Conservation (phyloP, 345 rosid genomes). For the Salix viminalis region DNA sequence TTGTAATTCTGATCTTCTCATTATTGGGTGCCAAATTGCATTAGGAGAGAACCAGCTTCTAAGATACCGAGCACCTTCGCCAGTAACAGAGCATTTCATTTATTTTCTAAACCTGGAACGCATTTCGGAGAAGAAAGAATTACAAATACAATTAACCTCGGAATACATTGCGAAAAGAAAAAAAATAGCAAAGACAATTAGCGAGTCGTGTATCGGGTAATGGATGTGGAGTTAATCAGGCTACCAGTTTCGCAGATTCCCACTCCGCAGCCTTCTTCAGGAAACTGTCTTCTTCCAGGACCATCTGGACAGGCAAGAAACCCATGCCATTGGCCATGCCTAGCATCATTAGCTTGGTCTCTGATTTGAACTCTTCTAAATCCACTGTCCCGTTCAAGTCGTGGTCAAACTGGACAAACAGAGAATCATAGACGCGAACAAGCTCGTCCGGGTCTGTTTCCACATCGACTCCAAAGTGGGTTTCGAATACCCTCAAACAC, state of each 20-base stretch:
- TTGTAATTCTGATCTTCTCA: no score
- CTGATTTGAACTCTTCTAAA: slow-evolving; percentile 43
- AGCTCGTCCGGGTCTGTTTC: slow-evolving; percentile 27
- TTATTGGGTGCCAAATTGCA: no score
- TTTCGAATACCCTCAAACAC: slow-evolving; percentile 38
- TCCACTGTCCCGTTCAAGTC: slow-evolving; percentile 37
- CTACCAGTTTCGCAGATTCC: slow-evolving; percentile 23
- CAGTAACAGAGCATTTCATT: neutral
- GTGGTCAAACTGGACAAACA: slow-evolving; percentile 36
- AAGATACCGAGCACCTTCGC: no score
- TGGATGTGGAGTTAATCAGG: neutral
- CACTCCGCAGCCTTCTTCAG: slow-evolving; percentile 45
- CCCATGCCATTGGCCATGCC: slow-evolving; percentile 48
- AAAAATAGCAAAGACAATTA: neutral
- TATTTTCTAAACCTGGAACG: neutral
- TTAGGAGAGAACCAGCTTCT: no score
- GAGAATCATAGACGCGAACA: slow-evolving; percentile 19
- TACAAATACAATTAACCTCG: neutral
- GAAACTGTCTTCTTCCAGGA: slow-evolving; percentile 43
- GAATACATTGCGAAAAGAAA: neutral
- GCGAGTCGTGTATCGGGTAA: neutral
- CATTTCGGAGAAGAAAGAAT: no score
- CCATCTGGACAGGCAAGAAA: slow-evolving; percentile 48
- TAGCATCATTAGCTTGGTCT: slow-evolving; percentile 42
- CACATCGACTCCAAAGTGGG: slow-evolving; percentile 35